Base-by-base conservation (phyloP, 371 early-diverging fungal genomes). In the Apophysomyces trapeziformis region DNA sequence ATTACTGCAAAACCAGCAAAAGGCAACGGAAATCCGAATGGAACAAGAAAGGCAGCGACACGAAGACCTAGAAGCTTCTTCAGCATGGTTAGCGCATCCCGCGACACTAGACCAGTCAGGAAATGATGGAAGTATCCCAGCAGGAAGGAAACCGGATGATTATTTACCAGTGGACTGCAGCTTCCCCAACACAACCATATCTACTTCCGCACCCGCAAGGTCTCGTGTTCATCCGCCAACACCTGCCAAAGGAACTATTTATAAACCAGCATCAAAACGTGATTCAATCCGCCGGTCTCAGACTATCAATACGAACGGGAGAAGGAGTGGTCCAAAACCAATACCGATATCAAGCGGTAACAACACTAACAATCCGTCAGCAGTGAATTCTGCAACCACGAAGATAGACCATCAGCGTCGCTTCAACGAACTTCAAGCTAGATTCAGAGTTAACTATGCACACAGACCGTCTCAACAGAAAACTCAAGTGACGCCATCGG, bases 361-460 rank as follows among this genome's bases (percentile, higher is more conserved):
- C 54, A 7, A 9, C 4, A 5, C 5, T 50, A 26, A 1, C 32
- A 9, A 21, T 18, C 21, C 32, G 8, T 50, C 54, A 21, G 21
- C 8, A 16, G 21, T 21, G 21, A 21, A 26, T 21, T 21, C 21
- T 4, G 21, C 54, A 21, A 7, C 21, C 16, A 60, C 65, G 3
- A 66, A 69, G 61, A 56, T 74, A 54, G 74, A 74, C 57, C 74
- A 74, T 66, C 71, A 70, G 61, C 64, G 70, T 12, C 63, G 74
- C n/a, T 65, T 70, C 36, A 70, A 63, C 16, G 74, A 74, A 47
- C 67, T 74, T 9, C 74, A 74, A 58, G 74, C 74, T 26, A 35
- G 74, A 13, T 76, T 76, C 58, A 63, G 74, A 35, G 71, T 76
- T 4, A 73, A 76, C 21, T 73, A 69, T 60, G 68, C 77, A 12